Conservation (phyloP, 306 rosid genomes). For the Alnus glutinosa region DNA sequence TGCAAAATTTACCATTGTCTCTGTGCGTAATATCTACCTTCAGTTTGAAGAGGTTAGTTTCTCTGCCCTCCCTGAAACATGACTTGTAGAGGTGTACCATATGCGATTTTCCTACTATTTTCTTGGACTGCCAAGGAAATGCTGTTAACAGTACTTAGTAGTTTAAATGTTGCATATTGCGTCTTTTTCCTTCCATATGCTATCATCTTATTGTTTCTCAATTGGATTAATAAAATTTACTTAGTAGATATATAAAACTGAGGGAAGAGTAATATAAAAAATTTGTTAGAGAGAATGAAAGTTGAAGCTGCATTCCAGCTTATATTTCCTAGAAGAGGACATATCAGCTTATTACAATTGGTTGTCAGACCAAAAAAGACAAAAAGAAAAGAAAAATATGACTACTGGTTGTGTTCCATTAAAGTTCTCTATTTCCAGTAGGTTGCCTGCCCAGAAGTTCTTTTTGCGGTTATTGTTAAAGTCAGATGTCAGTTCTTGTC, state of each 20-base stretch:
- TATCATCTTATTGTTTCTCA: not conserved
- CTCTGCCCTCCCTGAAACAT: constrained; percentile 15
- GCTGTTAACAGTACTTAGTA: not conserved
- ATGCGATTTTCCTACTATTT: not conserved
- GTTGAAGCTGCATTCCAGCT: not conserved
- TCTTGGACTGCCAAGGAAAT: not conserved
- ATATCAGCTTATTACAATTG: not conserved
- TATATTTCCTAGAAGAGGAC: not conserved
- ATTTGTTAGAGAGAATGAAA: not conserved
- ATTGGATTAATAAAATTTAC: not conserved
- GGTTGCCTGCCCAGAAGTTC: not conserved
- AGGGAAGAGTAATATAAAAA: not conserved
- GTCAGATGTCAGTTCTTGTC: not conserved
- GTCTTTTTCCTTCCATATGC: not conserved
- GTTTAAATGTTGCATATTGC: constrained; percentile 9
- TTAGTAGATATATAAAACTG: not conserved
- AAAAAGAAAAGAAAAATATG: not conserved
- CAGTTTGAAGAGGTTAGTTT: constrained; percentile 80
- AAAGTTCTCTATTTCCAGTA: not conserved
- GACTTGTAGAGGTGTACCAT: constrained; percentile 25
- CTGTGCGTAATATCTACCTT: constrained; percentile 79
- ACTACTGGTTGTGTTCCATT: not conserved
- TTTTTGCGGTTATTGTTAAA: not conserved
- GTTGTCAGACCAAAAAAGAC: not conserved
- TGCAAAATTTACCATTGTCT: constrained; percentile 71